Evolutionary conservation across 176 grass and related monocot genomes (phyloP), one percentile per base, ranked within the genome.

Genomic region (Secale cereale): DNA sequence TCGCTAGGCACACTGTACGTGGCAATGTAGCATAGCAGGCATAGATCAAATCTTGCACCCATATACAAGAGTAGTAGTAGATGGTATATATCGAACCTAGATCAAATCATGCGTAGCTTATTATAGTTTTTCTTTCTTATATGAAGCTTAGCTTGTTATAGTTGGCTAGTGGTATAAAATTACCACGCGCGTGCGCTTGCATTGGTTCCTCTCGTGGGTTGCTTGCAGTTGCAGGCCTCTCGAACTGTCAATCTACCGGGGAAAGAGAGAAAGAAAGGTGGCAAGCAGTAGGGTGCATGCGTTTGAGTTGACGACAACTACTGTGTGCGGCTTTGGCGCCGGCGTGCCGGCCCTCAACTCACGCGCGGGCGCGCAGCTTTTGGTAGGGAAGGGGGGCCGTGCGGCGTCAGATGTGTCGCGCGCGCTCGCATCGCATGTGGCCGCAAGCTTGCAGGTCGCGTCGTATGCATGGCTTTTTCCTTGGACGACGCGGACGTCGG

Each of bases 11-110:
- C 7, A 48, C 41, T 74, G 41, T 74, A 29, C 70, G 70, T 73
- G 70, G 71, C 37, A 20, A 15, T 41, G 23, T 79, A 70, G 65
- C 81, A 46, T 74, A 22, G 52, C 17, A 57, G 22, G 52, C 52
- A 22, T 57, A 83, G 39, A 83, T 75, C 27, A 83, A 83, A 83
- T 83, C 81, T 75, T 62, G 2, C 35, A 64, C 64, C n/a, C n/a
- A 62, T 40, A 63, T 11, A 43, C 26, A 61, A 48, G 71, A 29
- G 25, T 5, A 23, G 23, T 63, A 46, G 40, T 75, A 63, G 57
- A 74, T 26, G 2, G 19, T 16, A 83, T 27, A 6, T 30, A 14
- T 54, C 8, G 16, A 80, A 59, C 30, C 72, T 76, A 77, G 48
- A 77, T 35, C 29, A 23, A 35, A 77, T 57, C 50, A 15, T 35